These are phyloP conservation scores for Dactylellina drechsleri DNA, from an alignment of 2,329 filamentous ascomycete species.

Conservation along the genomic window DNA sequence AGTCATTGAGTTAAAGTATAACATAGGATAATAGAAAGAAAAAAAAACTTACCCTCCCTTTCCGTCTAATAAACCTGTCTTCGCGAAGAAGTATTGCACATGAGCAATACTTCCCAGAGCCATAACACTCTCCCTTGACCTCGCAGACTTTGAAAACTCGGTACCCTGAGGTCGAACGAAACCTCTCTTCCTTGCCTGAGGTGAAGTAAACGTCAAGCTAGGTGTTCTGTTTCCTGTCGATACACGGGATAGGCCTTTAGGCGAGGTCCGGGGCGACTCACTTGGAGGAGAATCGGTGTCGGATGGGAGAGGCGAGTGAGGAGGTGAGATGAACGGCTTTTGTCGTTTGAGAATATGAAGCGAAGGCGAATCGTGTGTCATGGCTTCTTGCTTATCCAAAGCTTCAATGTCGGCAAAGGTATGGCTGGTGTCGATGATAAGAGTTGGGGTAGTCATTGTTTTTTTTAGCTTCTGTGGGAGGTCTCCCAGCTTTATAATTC, in stretches of 20 bases:
- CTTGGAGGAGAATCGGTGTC: conserved; percentile 38
- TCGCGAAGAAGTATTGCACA: conserved; percentile 96
- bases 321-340: conserved; percentile 54
- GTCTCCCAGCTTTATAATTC: conserved; percentile 39
- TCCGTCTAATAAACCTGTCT: conserved; percentile 90
- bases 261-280: conserved; percentile 41
- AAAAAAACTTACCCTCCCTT: conserved; percentile 73
- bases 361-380: conserved; percentile 37
- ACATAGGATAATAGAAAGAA: not conserved
- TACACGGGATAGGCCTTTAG: conserved; percentile 38
- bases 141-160: conserved; percentile 88
- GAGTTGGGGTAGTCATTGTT: conserved; percentile 51
- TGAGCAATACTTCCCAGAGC: conserved; percentile 96
- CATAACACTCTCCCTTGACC: conserved; percentile 91
- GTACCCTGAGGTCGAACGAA: conserved; percentile 89
- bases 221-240: conserved; percentile 48
- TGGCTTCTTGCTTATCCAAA: conserved; percentile 30
- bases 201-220: conserved; percentile 52
- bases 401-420: conserved; percentile 37
- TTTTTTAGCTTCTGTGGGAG: conserved; percentile 43
- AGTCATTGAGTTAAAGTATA: not conserved
- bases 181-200: conserved; percentile 69
- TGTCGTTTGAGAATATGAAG: conserved; percentile 16
- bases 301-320: conserved; percentile 51
- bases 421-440: conserved; percentile 52